phyloP scores from a whole-genome alignment of 306 rosid genomes.

The Chamaecrista fasciculata region DNA sequence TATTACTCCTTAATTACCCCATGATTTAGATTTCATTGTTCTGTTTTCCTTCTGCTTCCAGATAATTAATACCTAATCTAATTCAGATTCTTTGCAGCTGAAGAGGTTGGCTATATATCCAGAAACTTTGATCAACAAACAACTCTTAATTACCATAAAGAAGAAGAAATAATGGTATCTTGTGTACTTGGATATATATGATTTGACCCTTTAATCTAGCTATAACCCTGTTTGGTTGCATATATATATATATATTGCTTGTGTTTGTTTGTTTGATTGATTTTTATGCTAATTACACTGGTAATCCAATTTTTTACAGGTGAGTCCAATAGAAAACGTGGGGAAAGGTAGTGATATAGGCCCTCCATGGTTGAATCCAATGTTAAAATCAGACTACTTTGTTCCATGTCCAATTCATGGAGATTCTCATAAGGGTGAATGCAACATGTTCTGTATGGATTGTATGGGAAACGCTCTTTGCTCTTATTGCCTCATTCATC shows the following conservation, averaged over 20 bases:
- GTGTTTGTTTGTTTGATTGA: background rate
- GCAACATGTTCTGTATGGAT: constrained; percentile 55
- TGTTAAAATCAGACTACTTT: constrained; percentile 41
- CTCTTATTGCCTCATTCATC: constrained; percentile 41
- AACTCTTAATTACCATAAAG: too few species aligned
- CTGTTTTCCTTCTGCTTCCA: background rate
- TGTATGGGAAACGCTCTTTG: constrained; percentile 40
- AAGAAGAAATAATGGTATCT: constrained; percentile 1
- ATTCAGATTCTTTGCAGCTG: background rate
- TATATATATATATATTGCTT: too few species aligned
- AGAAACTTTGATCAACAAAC: background rate
- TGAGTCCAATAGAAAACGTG: constrained; percentile 36
- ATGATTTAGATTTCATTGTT: background rate
- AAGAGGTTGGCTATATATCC: background rate
- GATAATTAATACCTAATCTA: background rate
- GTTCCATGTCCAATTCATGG: constrained; percentile 36
- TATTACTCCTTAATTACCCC: too few species aligned
- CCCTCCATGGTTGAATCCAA: constrained; percentile 44
- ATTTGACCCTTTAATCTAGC: too few species aligned
- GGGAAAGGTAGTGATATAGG: constrained; percentile 16
- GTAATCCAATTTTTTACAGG: constrained; percentile 5
- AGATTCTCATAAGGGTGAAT: constrained; percentile 39
- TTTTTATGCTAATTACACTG: background rate
- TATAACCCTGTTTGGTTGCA: too few species aligned
- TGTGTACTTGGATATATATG: background rate